A percentile compares a stretch with the other conserved stretches of the same genome.
Evolutionary conservation across 2,329 filamentous ascomycete genomes (phyloP).

Genomic region (Fusarium tuaranense): DNA sequence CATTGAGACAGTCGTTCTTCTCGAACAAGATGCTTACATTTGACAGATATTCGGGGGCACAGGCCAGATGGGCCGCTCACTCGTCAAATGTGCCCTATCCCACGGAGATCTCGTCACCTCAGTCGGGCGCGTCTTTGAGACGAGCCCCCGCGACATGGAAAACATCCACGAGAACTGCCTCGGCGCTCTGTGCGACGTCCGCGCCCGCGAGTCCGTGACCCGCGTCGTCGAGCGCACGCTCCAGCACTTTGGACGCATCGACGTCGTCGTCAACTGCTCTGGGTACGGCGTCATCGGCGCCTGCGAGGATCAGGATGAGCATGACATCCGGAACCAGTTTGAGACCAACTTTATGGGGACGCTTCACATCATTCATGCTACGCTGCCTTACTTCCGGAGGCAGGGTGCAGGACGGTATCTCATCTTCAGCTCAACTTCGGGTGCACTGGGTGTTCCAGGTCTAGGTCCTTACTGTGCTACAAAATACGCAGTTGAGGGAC

Average conservation of each 20-base stretch:
- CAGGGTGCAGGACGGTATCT: slow-evolving; percentile 84
- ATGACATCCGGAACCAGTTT: slow-evolving; percentile 95
- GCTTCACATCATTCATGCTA: slow-evolving; percentile 90
- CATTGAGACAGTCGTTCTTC: neutral
- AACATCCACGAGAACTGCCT: slow-evolving; percentile 79
- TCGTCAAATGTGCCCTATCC: slow-evolving; percentile 83
- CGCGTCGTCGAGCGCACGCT: slow-evolving; percentile 78
- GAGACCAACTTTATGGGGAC: slow-evolving; percentile 98
- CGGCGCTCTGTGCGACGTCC: slow-evolving; percentile 89
- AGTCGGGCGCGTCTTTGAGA: slow-evolving; percentile 86
- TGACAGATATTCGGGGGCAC: slow-evolving; percentile 89
- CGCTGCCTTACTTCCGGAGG: slow-evolving; percentile 86
- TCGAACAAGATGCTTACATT: slow-evolving; percentile 8
- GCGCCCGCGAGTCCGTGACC: slow-evolving; percentile 81
- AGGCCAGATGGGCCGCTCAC: slow-evolving; percentile 94
- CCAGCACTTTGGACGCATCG: slow-evolving; percentile 81
- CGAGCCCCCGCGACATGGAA: slow-evolving; percentile 77
- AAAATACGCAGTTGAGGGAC: slow-evolving; percentile 95
- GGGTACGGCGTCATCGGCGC: slow-evolving; percentile 96
- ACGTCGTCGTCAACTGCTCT: slow-evolving; percentile 93
- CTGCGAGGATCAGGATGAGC: slow-evolving; percentile 96
- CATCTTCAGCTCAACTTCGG: slow-evolving; percentile 93
- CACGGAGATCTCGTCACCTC: slow-evolving; percentile 88
- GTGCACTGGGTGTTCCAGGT: slow-evolving; percentile 92
- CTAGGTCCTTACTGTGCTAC: slow-evolving; percentile 95